These are phyloP conservation scores for Cyclotella atomus DNA, from an alignment of 108 stramenopile species.

Conservation along the genomic window DNA sequence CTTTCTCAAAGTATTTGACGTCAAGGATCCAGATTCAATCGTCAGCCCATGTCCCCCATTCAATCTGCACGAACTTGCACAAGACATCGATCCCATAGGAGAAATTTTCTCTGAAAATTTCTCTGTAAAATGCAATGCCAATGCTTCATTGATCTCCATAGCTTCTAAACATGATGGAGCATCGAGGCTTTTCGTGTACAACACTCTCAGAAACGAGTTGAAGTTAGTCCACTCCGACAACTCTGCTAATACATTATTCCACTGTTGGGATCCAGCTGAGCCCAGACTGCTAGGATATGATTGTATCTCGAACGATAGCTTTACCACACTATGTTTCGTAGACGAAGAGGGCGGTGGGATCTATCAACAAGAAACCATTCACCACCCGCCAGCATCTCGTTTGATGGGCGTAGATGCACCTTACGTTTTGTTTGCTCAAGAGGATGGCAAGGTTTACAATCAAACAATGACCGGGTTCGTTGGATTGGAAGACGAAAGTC, in stretches of 20 bases:
- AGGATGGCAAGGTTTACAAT: slow-evolving; percentile 11
- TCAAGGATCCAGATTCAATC: slow-evolving; percentile 51
- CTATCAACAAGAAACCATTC: slow-evolving; percentile 55
- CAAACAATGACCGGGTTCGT: slow-evolving; percentile 68
- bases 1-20: slow-evolving; percentile 41
- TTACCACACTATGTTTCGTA: slow-evolving; percentile 57
- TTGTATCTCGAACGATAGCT: too few species aligned
- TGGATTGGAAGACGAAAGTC: slow-evolving; percentile 51
- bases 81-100: slow-evolving; percentile 42
- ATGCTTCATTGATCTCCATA: slow-evolving; percentile 61
- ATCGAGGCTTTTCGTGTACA: slow-evolving; percentile 58
- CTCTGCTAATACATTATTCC: slow-evolving; percentile 28
- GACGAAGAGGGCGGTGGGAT: slow-evolving; percentile 57
- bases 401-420: slow-evolving; percentile 65
- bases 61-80: slow-evolving; percentile 38
- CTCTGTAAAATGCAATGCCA: slow-evolving; percentile 55
- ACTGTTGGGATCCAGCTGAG: slow-evolving; percentile 63
- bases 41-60: background rate
- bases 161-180: slow-evolving; percentile 43
- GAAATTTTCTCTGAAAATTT: too few species aligned
- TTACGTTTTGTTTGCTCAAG: slow-evolving; percentile 49
- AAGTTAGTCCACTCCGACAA: slow-evolving; percentile 36
- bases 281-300: slow-evolving; percentile 46
- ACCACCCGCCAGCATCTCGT: slow-evolving; percentile 20
- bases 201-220: slow-evolving; percentile 43